Evolutionary conservation across 2,329 filamentous ascomycete species (phyloP).

Genomic region (Ophiostoma himal-ulmi): DNA sequence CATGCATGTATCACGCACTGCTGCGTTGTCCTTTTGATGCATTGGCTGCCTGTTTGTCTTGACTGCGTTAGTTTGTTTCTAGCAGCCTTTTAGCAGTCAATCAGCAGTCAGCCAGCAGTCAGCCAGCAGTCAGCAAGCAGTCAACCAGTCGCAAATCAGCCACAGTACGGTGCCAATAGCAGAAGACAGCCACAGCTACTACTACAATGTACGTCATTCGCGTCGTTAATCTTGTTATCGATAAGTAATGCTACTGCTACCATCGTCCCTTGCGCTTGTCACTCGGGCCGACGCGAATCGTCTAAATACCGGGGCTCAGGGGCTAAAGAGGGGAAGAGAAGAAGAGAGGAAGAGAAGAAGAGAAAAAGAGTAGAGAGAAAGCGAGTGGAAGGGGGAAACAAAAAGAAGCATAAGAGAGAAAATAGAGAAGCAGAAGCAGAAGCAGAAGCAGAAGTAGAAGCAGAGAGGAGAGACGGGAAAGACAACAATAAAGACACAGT

Average conservation of each 20-base stretch:
- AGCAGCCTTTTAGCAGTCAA: too few relatives aligned
- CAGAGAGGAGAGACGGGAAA: too few relatives aligned
- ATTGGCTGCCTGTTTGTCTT: neutral
- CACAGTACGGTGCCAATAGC: neutral
- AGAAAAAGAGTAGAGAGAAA: neutral
- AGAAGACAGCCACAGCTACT: neutral
- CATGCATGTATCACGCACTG: neutral
- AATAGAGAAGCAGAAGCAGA: too few relatives aligned
- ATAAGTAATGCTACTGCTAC: neutral
- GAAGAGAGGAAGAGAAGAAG: neutral
- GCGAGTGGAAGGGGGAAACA: too few relatives aligned
- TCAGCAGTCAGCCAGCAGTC: too few relatives aligned
- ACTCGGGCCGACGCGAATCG: neutral
- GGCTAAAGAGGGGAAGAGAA: neutral
- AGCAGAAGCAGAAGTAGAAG: too few relatives aligned
- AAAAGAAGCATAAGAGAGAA: too few relatives aligned
- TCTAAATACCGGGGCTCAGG: neutral
- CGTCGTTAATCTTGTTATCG: neutral
- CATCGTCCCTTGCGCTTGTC: slow-evolving; percentile 3
- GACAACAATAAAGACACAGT: too few relatives aligned
- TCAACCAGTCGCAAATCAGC: neutral
- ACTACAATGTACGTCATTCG: neutral
- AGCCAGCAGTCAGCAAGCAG: too few relatives aligned
- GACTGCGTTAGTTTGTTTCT: too few relatives aligned
- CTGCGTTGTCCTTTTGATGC: neutral